These are phyloP conservation scores for Pleurostoma richardsiae DNA, from an alignment of 2,329 filamentous ascomycete species.

Conservation along the genomic window DNA sequence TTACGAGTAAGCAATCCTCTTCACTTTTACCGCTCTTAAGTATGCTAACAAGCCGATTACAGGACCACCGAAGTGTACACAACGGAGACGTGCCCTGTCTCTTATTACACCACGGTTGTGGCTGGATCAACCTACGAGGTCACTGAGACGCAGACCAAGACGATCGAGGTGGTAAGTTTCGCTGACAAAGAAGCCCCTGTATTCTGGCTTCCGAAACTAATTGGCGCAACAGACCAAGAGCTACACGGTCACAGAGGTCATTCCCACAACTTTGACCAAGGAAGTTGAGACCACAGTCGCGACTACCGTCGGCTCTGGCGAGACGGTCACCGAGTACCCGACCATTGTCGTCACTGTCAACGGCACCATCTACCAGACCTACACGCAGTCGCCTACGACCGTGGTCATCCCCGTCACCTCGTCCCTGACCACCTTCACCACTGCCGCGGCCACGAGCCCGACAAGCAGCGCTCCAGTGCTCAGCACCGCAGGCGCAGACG, in stretches of 20 bases:
- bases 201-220: too few relatives aligned
- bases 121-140: slow-evolving; percentile 26
- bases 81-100: slow-evolving; percentile 31
- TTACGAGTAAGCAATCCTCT: not conserved
- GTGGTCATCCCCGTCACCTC: slow-evolving; percentile 21
- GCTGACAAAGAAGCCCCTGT: slow-evolving; percentile 3
- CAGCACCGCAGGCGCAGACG: slow-evolving; percentile 22
- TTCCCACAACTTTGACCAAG: slow-evolving; percentile 33
- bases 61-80: slow-evolving; percentile 29
- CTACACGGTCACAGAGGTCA: slow-evolving; percentile 27
- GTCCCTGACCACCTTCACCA: slow-evolving; percentile 17
- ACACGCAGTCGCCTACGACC: slow-evolving; percentile 18
- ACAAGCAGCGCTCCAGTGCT: slow-evolving; percentile 14
- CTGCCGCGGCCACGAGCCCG: slow-evolving; percentile 6
- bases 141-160: slow-evolving; percentile 36
- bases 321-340: slow-evolving; percentile 27
- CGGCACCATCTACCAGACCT: slow-evolving; percentile 18
- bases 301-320: slow-evolving; percentile 23
- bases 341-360: slow-evolving; percentile 25
- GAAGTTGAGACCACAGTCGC: slow-evolving; percentile 33
- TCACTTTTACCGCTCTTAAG: not conserved
- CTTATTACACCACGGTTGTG: slow-evolving; percentile 36
- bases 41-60: slow-evolving; percentile 5
- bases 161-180: slow-evolving; percentile 28
- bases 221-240: too few relatives aligned